A percentile compares a stretch with the other conserved stretches of the same genome.
These are phyloP conservation scores for Cylindrotheca fusiformis DNA, from an alignment of 108 stramenopile species.

Conservation along the genomic window DNA sequence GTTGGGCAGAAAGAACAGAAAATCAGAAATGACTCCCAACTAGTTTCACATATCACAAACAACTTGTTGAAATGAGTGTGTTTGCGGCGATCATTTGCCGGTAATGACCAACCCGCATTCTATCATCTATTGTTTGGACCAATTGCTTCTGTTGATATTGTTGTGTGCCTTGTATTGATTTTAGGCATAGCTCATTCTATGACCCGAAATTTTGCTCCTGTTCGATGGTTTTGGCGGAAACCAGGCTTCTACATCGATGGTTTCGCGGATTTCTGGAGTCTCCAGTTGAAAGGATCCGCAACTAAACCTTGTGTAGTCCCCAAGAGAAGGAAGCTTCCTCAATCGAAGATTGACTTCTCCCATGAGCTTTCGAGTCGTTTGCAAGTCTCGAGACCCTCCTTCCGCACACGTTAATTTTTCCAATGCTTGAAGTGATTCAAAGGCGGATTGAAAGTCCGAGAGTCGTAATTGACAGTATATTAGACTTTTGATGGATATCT, in stretches of 20 bases:
- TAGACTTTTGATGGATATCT: constrained; percentile 38
- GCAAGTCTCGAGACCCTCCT: constrained; percentile 9
- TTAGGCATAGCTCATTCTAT: constrained; percentile 55
- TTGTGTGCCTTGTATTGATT: too few relatives aligned
- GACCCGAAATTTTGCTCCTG: constrained; percentile 66
- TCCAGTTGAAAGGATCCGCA: constrained; percentile 9
- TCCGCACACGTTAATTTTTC: constrained; percentile 35
- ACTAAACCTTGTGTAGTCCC: constrained; percentile 24
- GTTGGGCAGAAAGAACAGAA: background rate
- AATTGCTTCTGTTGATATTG: too few relatives aligned
- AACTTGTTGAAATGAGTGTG: too few relatives aligned
- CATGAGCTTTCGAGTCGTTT: constrained; percentile 45
- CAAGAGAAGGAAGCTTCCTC: constrained; percentile 46
- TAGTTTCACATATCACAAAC: too few relatives aligned
- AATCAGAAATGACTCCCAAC: too few relatives aligned
- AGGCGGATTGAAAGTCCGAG: constrained; percentile 37
- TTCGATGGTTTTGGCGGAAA: constrained; percentile 45
- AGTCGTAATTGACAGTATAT: constrained; percentile 34
- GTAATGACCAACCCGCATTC: too few relatives aligned
- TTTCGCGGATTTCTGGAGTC: constrained; percentile 35
- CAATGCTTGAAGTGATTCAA: constrained; percentile 30
- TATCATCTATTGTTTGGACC: too few relatives aligned
- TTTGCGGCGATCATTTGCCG: too few relatives aligned
- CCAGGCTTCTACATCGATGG: constrained; percentile 32
- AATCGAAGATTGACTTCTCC: constrained; percentile 60